Base-by-base conservation (phyloP, 2,329 filamentous ascomycete species). In the Pyricularia pennisetigena region DNA sequence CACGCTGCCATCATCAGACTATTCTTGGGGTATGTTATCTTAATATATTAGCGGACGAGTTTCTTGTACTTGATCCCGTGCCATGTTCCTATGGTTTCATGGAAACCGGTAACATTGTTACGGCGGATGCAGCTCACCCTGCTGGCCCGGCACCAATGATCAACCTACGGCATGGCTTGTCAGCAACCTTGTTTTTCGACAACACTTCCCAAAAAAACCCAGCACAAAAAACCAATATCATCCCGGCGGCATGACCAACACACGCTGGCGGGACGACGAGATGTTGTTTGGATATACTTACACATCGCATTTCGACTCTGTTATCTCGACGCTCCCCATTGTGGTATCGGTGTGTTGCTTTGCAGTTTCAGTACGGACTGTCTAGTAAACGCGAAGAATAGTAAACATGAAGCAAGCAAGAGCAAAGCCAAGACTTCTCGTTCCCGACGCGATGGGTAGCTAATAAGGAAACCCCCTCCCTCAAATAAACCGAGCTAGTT, bases 1-100 rank as follows among this genome's bases (percentile, higher is more conserved):
- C 80, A 82, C 12, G 78, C 68, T 6, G 80, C 78, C 41, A 80
- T 74, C 80, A 83, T 82, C 41, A 82, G 71, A 70, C 76, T 49
- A 16, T 6, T n/a, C n/a, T 49, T 4, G 16, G 41, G 5, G 14
- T 41, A 2, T 41, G 2, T n/a, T 49, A n/a, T 49, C n/a, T n/a
- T 8, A 6, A 49, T 49, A 49, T 2, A 8, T 49, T 3, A 49
- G 32, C 5, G 32, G 20, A n/a, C 5, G n/a, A 49, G 7, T 49
- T n/a, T 35, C 20, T n/a, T 49, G 6, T n/a, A 1, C 20, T n/a
- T 49, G 20, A 6, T n/a, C 7, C 35, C 14, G 4, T 16, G 2
- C 16, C 3, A 20, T 49, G 12, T 10, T 14, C 32, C 12, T 49
- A n/a, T n/a, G n/a, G n/a, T n/a, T n/a, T n/a, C n/a, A n/a, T n/a